Conservation (phyloP, 148 eudicot genomes). For the Dysphania ambrosioides region DNA sequence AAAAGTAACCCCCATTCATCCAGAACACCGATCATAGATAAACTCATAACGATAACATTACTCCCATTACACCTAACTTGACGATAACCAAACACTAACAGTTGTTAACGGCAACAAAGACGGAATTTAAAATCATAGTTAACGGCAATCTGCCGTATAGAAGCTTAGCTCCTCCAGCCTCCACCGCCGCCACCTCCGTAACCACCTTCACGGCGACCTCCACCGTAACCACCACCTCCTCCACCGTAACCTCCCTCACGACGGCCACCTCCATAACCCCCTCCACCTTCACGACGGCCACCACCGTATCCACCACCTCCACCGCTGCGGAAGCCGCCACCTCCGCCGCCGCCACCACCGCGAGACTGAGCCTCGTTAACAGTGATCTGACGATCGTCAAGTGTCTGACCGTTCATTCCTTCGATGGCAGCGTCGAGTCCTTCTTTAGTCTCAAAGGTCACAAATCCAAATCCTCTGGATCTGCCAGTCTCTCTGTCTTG, state of each 20-base stretch:
- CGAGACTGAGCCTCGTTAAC: constrained; percentile 89
- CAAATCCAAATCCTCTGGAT: constrained; percentile 85
- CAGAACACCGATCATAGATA: neutral
- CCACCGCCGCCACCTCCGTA: constrained; percentile 21
- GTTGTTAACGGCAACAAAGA: no score
- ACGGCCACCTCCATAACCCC: constrained; percentile 27
- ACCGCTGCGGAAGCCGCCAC: constrained; percentile 23
- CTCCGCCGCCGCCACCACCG: constrained; percentile 36
- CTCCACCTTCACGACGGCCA: constrained; percentile 26
- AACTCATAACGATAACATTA: no score
- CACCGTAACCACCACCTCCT: constrained; percentile 23
- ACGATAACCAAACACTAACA: neutral
- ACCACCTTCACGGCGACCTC: constrained; percentile 3
- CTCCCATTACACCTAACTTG: neutral
- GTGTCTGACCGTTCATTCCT: constrained; percentile 71
- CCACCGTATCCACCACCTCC: constrained; percentile 28
- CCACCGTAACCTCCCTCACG: constrained; percentile 20
- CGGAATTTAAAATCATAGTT: no score
- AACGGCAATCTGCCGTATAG: no score
- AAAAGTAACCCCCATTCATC: neutral
- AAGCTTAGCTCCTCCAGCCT: constrained; percentile 43
- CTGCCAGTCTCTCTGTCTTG: constrained; percentile 82
- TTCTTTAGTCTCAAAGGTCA: constrained; percentile 56
- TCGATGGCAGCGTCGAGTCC: constrained; percentile 67
- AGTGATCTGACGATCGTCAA: constrained; percentile 75